Conservation (phyloP, 345 rosid genomes). For the Corchorus capsularis region DNA sequence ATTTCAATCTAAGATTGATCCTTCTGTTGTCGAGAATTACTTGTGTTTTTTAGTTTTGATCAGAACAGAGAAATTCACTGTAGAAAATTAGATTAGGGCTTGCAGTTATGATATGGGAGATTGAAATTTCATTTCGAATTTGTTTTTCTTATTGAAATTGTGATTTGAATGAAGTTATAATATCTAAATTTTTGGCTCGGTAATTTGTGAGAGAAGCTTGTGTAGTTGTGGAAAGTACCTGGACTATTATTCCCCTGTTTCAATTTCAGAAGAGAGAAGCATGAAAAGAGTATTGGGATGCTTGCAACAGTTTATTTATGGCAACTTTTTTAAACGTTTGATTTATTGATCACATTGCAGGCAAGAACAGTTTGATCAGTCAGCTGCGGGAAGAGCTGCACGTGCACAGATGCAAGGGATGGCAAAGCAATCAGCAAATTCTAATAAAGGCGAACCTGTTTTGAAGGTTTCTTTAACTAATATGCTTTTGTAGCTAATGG, state of each 20-base stretch:
- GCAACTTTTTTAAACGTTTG: neutral
- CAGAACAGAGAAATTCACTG: neutral
- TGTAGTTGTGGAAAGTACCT: constrained; percentile 1
- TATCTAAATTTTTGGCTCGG: neutral
- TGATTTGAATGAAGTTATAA: neutral
- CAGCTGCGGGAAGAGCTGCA: constrained; percentile 94
- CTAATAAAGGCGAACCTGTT: constrained; percentile 83
- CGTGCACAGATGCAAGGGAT: constrained; percentile 67
- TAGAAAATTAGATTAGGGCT: neutral
- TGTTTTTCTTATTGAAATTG: neutral
- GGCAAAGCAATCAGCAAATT: constrained; percentile 75
- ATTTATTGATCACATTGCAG: constrained; percentile 38
- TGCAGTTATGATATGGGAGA: neutral
- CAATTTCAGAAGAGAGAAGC: neutral
- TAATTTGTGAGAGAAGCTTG: neutral
- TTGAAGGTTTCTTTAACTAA: constrained; percentile 55
- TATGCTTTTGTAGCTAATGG: constrained; percentile 4
- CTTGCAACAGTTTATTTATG: constrained; percentile 3
- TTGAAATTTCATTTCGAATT: neutral
- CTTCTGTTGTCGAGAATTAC: neutral
- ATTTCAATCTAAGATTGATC: neutral
- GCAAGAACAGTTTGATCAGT: constrained; percentile 81
- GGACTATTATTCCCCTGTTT: neutral
- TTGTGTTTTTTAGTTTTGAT: neutral
- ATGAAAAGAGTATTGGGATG: constrained; percentile 2